phyloP scores from a whole-genome alignment of 1,284 basidiomycete species.

The Rhodotorula sp. region DNA sequence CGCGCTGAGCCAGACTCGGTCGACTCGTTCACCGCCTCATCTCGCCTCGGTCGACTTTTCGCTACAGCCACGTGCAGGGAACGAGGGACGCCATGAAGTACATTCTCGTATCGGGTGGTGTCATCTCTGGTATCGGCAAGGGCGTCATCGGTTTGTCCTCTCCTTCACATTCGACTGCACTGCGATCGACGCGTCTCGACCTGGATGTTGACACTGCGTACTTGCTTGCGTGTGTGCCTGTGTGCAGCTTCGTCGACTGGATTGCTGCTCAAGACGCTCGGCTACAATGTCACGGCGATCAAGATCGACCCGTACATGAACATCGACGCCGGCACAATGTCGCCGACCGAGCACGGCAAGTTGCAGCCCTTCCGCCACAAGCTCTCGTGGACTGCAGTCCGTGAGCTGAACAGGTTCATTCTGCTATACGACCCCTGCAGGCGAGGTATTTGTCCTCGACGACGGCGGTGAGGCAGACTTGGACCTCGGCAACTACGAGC shows the following conservation, averaged over 20 bases:
- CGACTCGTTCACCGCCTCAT: background rate
- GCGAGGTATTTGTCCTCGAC: slow-evolving; percentile 97
- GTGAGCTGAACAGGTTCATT: background rate
- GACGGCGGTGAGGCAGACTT: slow-evolving; percentile 98
- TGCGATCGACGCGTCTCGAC: background rate
- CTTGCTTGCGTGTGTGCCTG: background rate
- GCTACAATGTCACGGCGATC: slow-evolving; percentile 95
- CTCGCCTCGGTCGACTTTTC: background rate
- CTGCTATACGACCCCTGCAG: slow-evolving; percentile 51
- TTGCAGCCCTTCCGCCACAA: slow-evolving; percentile 5
- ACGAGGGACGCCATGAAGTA: slow-evolving; percentile 48
- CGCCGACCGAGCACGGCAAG: slow-evolving; percentile 94
- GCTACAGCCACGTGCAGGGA: background rate
- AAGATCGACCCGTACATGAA: slow-evolving; percentile 99
- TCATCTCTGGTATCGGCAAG: slow-evolving; percentile 54
- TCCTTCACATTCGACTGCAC: background rate
- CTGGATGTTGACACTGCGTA: background rate
- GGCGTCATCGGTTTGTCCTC: slow-evolving; percentile 50
- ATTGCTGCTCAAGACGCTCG: slow-evolving; percentile 89
- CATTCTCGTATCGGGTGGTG: slow-evolving; percentile 51
- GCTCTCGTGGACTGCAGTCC: too few species aligned
- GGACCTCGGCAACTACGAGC: slow-evolving; percentile 97
- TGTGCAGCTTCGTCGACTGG: slow-evolving; percentile 84
- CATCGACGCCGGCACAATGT: slow-evolving; percentile 99
- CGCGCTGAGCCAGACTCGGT: background rate